Conservation (phyloP, 1,139 yeast species). For the Geotrichum reessii region DNA sequence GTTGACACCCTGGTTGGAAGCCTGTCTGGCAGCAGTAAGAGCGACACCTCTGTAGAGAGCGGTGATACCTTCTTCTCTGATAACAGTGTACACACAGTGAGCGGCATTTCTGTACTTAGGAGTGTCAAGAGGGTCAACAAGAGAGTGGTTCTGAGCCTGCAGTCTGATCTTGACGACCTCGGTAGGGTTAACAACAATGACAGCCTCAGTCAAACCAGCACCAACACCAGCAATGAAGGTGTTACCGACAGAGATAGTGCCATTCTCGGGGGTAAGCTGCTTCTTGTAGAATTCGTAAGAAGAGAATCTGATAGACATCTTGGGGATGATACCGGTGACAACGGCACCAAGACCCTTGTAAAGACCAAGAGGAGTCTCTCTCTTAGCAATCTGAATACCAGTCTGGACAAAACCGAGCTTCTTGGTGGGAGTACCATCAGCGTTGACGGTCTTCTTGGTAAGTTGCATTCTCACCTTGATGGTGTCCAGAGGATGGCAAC, state of each 20-base stretch:
- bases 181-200: constrained; percentile 90
- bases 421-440: constrained; percentile 42
- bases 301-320: constrained; percentile 95
- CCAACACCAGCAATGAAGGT: constrained; percentile 93
- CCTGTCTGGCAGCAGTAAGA: constrained; percentile 95
- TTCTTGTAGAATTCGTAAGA: constrained; percentile 86
- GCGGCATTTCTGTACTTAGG: constrained; percentile 92
- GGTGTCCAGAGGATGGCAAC: constrained; percentile 85
- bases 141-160: constrained; percentile 91
- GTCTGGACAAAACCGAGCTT: constrained; percentile 84
- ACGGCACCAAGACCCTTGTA: constrained; percentile 97
- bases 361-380: constrained; percentile 79
- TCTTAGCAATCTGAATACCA: constrained; percentile 68
- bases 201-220: constrained; percentile 96
- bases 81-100: constrained; percentile 79
- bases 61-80: constrained; percentile 83
- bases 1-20: constrained; percentile 97
- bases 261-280: constrained; percentile 55
- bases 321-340: constrained; percentile 93
- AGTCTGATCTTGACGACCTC: constrained; percentile 94
- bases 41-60: constrained; percentile 93
- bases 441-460: constrained; percentile 37
- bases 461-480: constrained; percentile 96
- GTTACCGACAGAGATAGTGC: constrained; percentile 54
- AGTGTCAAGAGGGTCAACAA: constrained; percentile 70